Evolutionary conservation across 2,329 filamentous ascomycete genomes (phyloP).

Genomic region (Fusarium redolens): DNA sequence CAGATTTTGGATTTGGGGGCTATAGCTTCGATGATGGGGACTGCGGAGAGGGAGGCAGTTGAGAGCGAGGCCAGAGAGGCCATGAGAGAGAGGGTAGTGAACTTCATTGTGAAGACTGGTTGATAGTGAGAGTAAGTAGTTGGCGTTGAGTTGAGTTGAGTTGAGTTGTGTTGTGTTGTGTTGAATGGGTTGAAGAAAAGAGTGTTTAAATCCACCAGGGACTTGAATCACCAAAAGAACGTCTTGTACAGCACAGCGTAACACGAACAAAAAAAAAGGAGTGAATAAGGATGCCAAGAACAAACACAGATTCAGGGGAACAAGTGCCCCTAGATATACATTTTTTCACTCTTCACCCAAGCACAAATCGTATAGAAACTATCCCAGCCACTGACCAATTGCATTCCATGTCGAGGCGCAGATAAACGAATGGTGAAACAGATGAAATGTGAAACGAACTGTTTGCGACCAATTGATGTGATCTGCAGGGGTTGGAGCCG

Average conservation of each 20-base stretch:
- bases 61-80: slow-evolving; percentile 33
- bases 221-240: slow-evolving; percentile 1
- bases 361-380: not conserved
- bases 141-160: too few species aligned
- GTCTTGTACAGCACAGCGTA: not conserved
- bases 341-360: not conserved
- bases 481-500: not conserved
- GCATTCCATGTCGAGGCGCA: slow-evolving; percentile 15
- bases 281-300: not conserved
- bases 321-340: not conserved
- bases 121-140: too few species aligned
- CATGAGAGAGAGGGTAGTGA: slow-evolving; percentile 37
- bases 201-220: slow-evolving; percentile 22
- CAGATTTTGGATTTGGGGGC: slow-evolving; percentile 69
- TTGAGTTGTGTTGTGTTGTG: too few species aligned
- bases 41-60: slow-evolving; percentile 42
- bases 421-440: slow-evolving; percentile 7
- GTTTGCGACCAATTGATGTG: slow-evolving; percentile 4
- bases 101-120: slow-evolving; percentile 40
- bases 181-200: too few species aligned
- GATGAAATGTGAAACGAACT: slow-evolving; percentile 16
- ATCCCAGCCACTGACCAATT: slow-evolving; percentile 3
- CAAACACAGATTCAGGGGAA: not conserved
- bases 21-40: slow-evolving; percentile 61
- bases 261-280: slow-evolving; percentile 5